Base-by-base conservation (phyloP, 2,329 filamentous ascomycete genomes). In the Neopestalotiopsis sp. region DNA sequence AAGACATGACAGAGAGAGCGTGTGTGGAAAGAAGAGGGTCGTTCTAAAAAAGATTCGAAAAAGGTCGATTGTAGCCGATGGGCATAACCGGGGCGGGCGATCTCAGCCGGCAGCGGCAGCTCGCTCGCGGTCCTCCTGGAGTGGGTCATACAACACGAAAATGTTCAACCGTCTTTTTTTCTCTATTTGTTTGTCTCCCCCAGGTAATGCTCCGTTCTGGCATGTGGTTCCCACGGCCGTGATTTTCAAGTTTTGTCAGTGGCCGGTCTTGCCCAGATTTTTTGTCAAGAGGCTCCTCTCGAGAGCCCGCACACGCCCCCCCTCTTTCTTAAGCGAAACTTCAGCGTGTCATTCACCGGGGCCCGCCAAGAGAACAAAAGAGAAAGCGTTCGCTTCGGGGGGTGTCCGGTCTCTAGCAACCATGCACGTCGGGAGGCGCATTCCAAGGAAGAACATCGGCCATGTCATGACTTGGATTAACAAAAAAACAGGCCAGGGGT, bases 41-140 rank as follows among this genome's bases (percentile, higher is more conserved):
- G 38, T 63, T 34, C 34, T 34, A 45, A 64, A 64, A 30, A 49
- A 52, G 32, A 66, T 58, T 28, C 62, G 34, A 49, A 52, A 49
- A 65, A 49, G 42, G 42, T 57, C 63, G 63, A 66, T 66, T 56
- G 45, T 38, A 66, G 63, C 63, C 61, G 63, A 66, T 66, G 63
- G 34, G 45, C 14, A 57, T n/a, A 24, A 52, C n/a, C 45, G 45
- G 45, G 59, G 40, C n/a, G 14, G 63, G 63, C 63, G 63, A 66
- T 66, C 63, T 24, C 32, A 65, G 32, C 49, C 12, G 62, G n/a
- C 62, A 65, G 45, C 38, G 24, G 45, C 5, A 49, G 42, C 45
- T 20, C 45, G 45, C 17, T 17, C 17, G 45, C 20, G 45, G 45
- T 7, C 45, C 24, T 28, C 24, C 24, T n/a, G 17, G 45, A 52